Conservation (phyloP, 139 green algal genomes). For the Volvox reticuliferus region DNA sequence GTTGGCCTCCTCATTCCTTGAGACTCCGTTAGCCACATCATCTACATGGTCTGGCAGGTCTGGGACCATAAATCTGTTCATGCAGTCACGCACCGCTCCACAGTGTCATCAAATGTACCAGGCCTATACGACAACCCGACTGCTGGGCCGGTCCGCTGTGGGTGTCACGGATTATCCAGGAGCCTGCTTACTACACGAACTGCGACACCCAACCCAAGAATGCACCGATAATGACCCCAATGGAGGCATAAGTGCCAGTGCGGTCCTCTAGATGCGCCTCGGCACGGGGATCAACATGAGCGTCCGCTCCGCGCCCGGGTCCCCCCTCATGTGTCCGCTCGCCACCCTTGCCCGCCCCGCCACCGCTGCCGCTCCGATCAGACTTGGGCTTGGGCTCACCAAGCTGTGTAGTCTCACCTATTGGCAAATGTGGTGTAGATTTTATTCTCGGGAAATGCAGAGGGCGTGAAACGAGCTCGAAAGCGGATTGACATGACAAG, state of each 20-base stretch:
- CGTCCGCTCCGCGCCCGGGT: not conserved
- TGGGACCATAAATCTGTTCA: no score
- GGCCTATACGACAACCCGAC: no score
- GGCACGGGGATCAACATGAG: slow-evolving; percentile 14
- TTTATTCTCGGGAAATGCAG: not conserved
- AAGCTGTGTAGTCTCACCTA: slow-evolving; percentile 57
- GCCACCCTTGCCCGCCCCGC: not conserved
- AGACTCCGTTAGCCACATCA: no score
- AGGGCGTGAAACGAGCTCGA: no score
- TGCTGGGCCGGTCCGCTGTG: no score
- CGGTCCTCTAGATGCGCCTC: slow-evolving; percentile 52
- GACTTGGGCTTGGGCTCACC: slow-evolving; percentile 48
- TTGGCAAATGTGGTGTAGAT: not conserved
- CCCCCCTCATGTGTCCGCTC: not conserved
- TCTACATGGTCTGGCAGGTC: no score
- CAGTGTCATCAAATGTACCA: no score
- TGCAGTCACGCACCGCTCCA: no score
- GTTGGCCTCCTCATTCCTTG: no score
- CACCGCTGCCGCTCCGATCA: not conserved
- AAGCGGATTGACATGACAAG: no score
- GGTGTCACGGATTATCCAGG: no score
- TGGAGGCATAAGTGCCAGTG: slow-evolving; percentile 53
- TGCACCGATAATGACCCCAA: slow-evolving; percentile 39
- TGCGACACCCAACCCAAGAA: slow-evolving; percentile 61
- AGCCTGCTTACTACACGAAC: slow-evolving; percentile 47